A percentile compares a stretch with the other conserved stretches of the same genome.
Conservation (phyloP, 2,329 filamentous ascomycete genomes). For the Domatiomyces globalis region DNA sequence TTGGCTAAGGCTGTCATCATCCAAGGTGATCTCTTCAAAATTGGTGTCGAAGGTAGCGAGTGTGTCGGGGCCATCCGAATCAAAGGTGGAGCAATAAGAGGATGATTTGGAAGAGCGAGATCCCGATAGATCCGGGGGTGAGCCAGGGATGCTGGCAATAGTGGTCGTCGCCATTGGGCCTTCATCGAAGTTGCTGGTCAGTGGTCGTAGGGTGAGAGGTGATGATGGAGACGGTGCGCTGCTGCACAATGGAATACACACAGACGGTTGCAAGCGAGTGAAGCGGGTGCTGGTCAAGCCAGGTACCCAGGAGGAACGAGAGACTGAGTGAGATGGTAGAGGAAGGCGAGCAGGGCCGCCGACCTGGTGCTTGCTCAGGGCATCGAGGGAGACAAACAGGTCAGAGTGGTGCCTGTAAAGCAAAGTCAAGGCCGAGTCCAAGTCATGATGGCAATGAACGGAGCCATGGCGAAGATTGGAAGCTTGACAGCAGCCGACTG, state of each 20-base stretch:
- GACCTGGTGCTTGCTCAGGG: not conserved
- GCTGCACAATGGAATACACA: not conserved
- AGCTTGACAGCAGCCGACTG: conserved; percentile 11
- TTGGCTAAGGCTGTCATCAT: conserved; percentile 44
- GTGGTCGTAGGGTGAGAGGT: conserved; percentile 1
- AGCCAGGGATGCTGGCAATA: conserved; percentile 40
- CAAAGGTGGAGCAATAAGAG: conserved; percentile 70
- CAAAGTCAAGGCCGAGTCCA: not conserved
- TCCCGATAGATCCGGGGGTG: conserved; percentile 62
- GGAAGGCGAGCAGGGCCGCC: not conserved
- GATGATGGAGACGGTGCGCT: not conserved
- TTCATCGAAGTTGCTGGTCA: conserved; percentile 5
- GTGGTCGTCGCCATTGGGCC: conserved; percentile 29
- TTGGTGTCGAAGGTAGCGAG: conserved; percentile 60
- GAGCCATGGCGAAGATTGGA: conserved; percentile 4
- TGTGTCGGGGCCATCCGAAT: conserved; percentile 38
- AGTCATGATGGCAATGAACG: not conserved
- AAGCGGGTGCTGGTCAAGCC: not conserved
- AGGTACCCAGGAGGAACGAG: not conserved
- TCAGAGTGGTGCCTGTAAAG: not conserved
- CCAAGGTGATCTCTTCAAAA: conserved; percentile 87
- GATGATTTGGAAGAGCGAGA: conserved; percentile 88
- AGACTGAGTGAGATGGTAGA: not conserved
- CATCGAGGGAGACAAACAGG: not conserved
- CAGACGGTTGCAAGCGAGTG: conserved; percentile 7